Conservation (phyloP, 2,329 filamentous ascomycete species). For the Sporothrix phasma region DNA sequence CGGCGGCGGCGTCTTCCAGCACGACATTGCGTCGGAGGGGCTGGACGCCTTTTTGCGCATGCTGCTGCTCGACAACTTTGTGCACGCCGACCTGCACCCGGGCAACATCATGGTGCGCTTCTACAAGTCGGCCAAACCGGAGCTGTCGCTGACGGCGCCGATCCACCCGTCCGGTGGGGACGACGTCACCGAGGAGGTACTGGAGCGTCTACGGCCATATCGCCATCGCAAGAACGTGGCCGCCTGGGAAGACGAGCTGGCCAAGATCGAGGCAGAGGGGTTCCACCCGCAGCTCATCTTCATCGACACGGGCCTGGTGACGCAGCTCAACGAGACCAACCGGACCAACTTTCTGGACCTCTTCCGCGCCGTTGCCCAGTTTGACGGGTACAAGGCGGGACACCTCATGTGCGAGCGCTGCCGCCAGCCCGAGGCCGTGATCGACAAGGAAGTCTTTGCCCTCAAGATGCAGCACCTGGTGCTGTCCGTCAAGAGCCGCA, state of each 20-base stretch:
- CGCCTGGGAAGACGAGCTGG: slow-evolving; percentile 66
- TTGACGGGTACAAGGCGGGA: slow-evolving; percentile 91
- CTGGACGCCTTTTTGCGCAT: slow-evolving; percentile 94
- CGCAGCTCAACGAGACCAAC: slow-evolving; percentile 80
- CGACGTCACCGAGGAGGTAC: slow-evolving; percentile 81
- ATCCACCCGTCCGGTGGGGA: slow-evolving; percentile 26
- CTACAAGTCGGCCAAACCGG: slow-evolving; percentile 69
- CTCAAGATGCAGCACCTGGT: slow-evolving; percentile 96
- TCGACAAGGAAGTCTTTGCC: slow-evolving; percentile 84
- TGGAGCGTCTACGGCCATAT: slow-evolving; percentile 68
- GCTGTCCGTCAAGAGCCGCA: slow-evolving; percentile 77
- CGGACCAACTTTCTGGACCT: slow-evolving; percentile 86
- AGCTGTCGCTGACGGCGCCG: slow-evolving; percentile 35
- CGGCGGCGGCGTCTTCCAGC: slow-evolving; percentile 84
- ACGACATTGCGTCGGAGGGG: slow-evolving; percentile 89
- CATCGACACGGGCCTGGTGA: slow-evolving; percentile 93
- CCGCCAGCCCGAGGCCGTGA: slow-evolving; percentile 79
- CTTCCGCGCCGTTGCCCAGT: slow-evolving; percentile 91
- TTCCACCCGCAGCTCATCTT: slow-evolving; percentile 93
- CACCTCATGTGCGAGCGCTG: slow-evolving; percentile 94
- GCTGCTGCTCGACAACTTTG: slow-evolving; percentile 94
- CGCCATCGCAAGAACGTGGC: slow-evolving; percentile 49
- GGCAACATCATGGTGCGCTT: slow-evolving; percentile 99
- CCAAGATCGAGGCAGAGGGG: slow-evolving; percentile 71
- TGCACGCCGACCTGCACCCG: slow-evolving; percentile 91